Percentiles rank a stretch among this genome's conserved stretches.
Evolutionary conservation across 345 rosid genomes (phyloP).

Genomic region (Eutrema japonicum): DNA sequence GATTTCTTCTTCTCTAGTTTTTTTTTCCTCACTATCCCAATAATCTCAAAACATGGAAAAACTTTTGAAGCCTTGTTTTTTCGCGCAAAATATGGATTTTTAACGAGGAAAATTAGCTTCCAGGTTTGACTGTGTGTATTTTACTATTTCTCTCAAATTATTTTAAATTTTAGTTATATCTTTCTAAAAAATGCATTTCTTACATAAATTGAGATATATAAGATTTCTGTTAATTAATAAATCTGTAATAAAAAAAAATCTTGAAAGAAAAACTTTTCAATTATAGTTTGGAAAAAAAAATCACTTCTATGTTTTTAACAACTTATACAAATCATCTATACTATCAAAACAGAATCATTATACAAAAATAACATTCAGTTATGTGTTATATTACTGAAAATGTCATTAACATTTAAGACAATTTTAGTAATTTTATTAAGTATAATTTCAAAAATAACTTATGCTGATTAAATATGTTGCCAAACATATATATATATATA

Average conservation of each 20-base stretch:
- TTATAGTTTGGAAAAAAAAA: no score
- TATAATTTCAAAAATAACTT: no score
- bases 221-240: not conserved
- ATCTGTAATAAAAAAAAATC: not conserved
- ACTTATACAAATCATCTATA: no score
- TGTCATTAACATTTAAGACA: no score
- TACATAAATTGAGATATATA: not conserved
- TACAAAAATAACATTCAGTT: no score
- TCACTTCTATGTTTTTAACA: no score
- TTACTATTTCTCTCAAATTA: not conserved
- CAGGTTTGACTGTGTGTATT: conserved; percentile 36
- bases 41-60: conserved; percentile 53
- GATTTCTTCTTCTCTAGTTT: conserved; percentile 34
- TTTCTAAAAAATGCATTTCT: not conserved
- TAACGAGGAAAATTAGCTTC: conserved; percentile 37
- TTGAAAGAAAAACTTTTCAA: no score
- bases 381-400: no score
- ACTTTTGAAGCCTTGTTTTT: conserved; percentile 59
- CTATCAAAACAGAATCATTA: no score
- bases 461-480: no score
- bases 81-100: conserved; percentile 49
- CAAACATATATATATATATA: no score
- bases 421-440: no score
- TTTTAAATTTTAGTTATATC: not conserved
- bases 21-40: conserved; percentile 37